These are phyloP conservation scores for Ligustrum vulgare DNA, from an alignment of 257 asterid species.

Conservation along the genomic window DNA sequence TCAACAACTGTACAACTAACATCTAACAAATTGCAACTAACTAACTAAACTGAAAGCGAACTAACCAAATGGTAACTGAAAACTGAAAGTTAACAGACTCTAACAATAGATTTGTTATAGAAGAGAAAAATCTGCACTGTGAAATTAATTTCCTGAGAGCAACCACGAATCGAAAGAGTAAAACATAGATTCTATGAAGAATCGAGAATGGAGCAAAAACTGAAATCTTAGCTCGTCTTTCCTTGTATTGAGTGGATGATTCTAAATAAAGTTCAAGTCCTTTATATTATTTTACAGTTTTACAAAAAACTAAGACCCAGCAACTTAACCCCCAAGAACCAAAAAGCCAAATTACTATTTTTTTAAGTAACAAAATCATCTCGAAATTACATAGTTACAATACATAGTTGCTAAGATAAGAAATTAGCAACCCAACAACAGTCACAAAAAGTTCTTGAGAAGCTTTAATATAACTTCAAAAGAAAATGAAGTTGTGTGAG, in stretches of 20 bases:
- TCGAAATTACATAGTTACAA: constrained; percentile 4
- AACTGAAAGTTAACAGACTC: too few species aligned
- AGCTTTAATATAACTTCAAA: constrained; percentile 23
- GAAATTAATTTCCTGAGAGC: too few species aligned
- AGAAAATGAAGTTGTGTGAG: neutral
- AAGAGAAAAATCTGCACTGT: too few species aligned
- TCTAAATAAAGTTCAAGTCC: constrained; percentile 8
- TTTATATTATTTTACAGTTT: constrained; percentile 12
- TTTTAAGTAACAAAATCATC: neutral
- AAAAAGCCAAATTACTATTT: constrained; percentile 2
- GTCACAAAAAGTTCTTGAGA: constrained; percentile 18
- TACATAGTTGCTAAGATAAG: neutral
- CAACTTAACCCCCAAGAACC: constrained; percentile 2
- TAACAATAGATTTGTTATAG: too few species aligned
- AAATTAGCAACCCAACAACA: neutral
- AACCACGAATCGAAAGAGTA: too few species aligned
- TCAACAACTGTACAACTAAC: too few species aligned
- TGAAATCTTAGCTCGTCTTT: neutral
- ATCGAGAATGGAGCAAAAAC: too few species aligned
- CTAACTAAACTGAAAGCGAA: too few species aligned
- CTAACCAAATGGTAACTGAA: too few species aligned
- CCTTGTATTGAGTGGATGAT: constrained; percentile 6
- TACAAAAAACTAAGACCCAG: constrained; percentile 8
- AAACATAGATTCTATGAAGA: too few species aligned
- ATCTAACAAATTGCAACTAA: too few species aligned